Evolutionary conservation across 331 rosid species (phyloP).

Genomic region (Pyracantha coccinea): DNA sequence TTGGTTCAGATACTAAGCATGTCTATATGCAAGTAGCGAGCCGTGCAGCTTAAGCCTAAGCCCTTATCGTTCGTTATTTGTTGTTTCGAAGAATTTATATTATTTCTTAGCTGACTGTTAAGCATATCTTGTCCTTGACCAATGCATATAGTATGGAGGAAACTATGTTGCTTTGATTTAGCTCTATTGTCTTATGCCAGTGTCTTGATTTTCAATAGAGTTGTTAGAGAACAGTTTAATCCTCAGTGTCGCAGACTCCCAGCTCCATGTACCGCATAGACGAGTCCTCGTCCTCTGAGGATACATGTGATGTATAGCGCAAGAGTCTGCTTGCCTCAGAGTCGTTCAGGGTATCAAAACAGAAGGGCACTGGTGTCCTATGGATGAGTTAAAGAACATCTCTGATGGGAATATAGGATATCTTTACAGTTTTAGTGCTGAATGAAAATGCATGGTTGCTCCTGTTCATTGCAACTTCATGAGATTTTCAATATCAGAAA

Average conservation of each 20-base stretch:
- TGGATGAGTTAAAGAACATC: neutral
- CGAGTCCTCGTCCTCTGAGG: neutral
- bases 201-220: neutral
- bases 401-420: neutral
- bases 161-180: neutral
- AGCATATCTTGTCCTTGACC: neutral
- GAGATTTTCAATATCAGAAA: neutral
- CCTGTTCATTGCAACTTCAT: neutral
- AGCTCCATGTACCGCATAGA: neutral
- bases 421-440: neutral
- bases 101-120: neutral
- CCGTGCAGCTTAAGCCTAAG: neutral
- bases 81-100: no score
- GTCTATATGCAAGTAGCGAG: neutral
- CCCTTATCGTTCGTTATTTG: neutral
- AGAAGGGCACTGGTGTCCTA: neutral
- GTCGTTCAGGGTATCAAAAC: neutral
- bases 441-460: neutral
- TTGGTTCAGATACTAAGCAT: neutral
- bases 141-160: neutral
- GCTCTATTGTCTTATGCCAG: neutral
- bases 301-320: neutral
- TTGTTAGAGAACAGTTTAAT: neutral
- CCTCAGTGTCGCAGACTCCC: neutral
- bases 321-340: neutral